Evolutionary conservation across 495 filamentous ascomycete species (phyloP), one percentile per base, ranked within the genome.

Genomic region (Margaritispora aquatica): DNA sequence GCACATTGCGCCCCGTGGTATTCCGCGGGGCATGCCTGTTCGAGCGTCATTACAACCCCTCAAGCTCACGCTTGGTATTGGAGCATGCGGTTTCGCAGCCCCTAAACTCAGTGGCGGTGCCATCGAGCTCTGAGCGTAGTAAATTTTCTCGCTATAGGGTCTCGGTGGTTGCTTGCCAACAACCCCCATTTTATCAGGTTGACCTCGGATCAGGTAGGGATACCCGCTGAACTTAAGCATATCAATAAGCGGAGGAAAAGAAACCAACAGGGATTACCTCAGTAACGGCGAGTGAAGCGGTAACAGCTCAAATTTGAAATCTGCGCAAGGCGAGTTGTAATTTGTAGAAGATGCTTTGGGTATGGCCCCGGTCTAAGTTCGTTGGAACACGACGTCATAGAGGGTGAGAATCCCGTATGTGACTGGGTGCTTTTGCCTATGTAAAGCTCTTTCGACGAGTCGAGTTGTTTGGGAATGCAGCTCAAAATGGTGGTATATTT

Each of bases 171-270:
- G 77, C 83, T 80, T 83, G 77, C 67, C 83, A 78, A 84, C 44
- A 77, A 81, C 80, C 77, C 81, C 81, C 76, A 70, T 62, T 69
- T 62, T 34, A 34, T 65, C 65, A 66, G 69, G 69, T 82, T 82
- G 79, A 84, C 80, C 79, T 84, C 79, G 74, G 77, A 84, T 85
- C 79, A 84, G 79, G 78, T 81, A 82, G 79, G 79, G 77, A 79
- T 84, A 85, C 81, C 78, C 77, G 77, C 80, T 84, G 77, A 85
- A 85, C 80, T 85, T 86, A 84, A 85, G 81, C 79, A 85, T 86
- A 86, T 86, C 79, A 85, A 84, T 85, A 84, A 85, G 80, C 78
- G 77, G 77, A 84, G 79, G 79, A 83, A 84, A 84, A 85, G 80
- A 85, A 85, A 85, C n/a, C 79, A 85, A 85, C 79, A 81, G 77